Evolutionary conservation across 1,284 basidiomycete genomes (phyloP), one percentile per base, ranked within the genome.

Genomic region (Ustilago bromivora): DNA sequence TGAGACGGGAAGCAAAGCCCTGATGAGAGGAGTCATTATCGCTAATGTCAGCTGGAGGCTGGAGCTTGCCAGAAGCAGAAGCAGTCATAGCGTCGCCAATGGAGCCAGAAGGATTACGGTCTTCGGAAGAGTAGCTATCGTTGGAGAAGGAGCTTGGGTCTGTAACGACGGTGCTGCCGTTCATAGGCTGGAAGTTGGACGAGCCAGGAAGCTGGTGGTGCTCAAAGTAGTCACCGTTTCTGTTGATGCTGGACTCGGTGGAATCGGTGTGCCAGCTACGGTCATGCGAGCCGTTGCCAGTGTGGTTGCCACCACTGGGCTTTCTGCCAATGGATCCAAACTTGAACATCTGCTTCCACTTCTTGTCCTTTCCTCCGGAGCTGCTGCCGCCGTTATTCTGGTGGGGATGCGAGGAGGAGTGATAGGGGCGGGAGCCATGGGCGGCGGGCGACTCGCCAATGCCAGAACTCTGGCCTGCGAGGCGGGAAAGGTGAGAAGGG

Each of bases 261-360:
- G 68, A 67, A 28, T 76, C 73, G 23, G 65, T 57, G 9, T 71
- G 69, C 65, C 68, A 67, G 73, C 58, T 68, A 38, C 68, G 69
- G 32, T 71, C 69, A 41, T 64, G 23, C 4, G 66, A 38, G 6
- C 60, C 36, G 34, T 63, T 64, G 47, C 35, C 55, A 28, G 58
- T 35, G 43, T 46, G n/a, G n/a, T 40, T 28, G 38, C 64, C 52
- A n/a, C 66, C 66, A 51, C 66, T 79, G 10, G 63, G 64, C 52
- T 82, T 84, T 13, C 75, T 72, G 54, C 79, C 80, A 15, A 84
- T 77, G 53, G 76, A 79, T 28, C 82, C 82, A 57, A 84, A 84
- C 46, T 82, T 82, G 68, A 84, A 78, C 75, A 84, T 82, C 36
- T 76, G 71, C 74, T 84, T 84, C 82, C 82, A 84, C 64, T 84